phyloP scores from a whole-genome alignment of 441 rosid species.

The Omphalea diandra region DNA sequence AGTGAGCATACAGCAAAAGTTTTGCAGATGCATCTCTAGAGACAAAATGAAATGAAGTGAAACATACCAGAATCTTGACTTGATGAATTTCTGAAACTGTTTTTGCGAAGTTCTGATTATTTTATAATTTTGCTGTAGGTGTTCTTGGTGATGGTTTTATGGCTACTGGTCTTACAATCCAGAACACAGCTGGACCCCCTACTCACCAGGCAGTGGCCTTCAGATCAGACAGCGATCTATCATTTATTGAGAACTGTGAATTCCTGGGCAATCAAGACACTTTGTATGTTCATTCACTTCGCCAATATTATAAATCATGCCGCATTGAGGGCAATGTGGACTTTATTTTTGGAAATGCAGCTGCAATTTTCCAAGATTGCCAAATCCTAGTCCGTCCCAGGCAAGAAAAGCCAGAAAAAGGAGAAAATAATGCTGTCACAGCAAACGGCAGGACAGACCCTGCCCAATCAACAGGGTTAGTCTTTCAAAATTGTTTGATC shows the following conservation, averaged over 20 bases:
- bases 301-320: slow-evolving; percentile 84
- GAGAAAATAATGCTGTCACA: slow-evolving; percentile 68
- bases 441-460: slow-evolving; percentile 95
- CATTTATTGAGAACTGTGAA: slow-evolving; percentile 74
- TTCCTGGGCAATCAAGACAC: slow-evolving; percentile 93
- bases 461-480: slow-evolving; percentile 70
- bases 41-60: background rate
- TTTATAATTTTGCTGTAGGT: slow-evolving; percentile 39
- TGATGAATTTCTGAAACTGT: background rate
- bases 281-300: slow-evolving; percentile 80
- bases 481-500: slow-evolving; percentile 68
- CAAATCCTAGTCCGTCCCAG: slow-evolving; percentile 57
- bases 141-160: slow-evolving; percentile 90
- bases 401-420: slow-evolving; percentile 55
- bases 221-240: slow-evolving; percentile 80
- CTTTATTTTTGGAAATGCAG: slow-evolving; percentile 87
- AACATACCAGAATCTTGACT: background rate
- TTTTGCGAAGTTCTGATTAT: background rate
- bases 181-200: slow-evolving; percentile 80
- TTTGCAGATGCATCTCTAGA: background rate
- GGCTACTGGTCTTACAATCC: slow-evolving; percentile 78
- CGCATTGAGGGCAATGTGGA: slow-evolving; percentile 82
- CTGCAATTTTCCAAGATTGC: slow-evolving; percentile 74
- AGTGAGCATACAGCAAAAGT: no score
- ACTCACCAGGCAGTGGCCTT: slow-evolving; percentile 95